phyloP scores from a whole-genome alignment of 2,329 filamentous ascomycete species.

The Pseudocercospora pini-densiflorae region DNA sequence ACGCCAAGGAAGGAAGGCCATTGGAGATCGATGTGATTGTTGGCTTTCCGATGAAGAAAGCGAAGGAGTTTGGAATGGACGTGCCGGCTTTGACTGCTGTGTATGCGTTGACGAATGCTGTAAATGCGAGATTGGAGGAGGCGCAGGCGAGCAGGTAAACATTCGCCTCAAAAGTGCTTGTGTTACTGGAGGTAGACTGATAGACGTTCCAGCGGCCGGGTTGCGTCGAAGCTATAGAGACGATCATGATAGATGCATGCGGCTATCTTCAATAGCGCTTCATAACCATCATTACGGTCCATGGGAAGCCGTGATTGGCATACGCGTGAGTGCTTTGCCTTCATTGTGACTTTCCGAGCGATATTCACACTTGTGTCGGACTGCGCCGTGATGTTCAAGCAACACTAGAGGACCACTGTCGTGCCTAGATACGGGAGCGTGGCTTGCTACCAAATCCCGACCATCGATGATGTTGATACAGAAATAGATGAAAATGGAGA shows the following conservation, averaged over 20 bases:
- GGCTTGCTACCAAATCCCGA: neutral
- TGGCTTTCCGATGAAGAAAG: slow-evolving; percentile 47
- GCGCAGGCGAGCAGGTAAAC: neutral
- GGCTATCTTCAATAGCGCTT: neutral
- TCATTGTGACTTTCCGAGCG: too few species aligned
- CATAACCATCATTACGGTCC: too few species aligned
- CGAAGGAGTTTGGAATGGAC: slow-evolving; percentile 45
- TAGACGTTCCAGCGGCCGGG: neutral
- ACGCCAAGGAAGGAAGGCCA: slow-evolving; percentile 46
- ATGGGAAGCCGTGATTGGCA: too few species aligned
- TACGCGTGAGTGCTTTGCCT: too few species aligned
- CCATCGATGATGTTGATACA: neutral
- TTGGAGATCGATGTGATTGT: slow-evolving; percentile 56
- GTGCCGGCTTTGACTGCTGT: slow-evolving; percentile 48
- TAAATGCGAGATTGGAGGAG: slow-evolving; percentile 32
- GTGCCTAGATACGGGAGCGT: too few species aligned
- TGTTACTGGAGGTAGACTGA: neutral
- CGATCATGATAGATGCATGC: neutral
- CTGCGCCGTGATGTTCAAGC: too few species aligned
- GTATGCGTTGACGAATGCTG: slow-evolving; percentile 38
- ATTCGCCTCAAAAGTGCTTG: neutral
- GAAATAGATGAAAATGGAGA: neutral
- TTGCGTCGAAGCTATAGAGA: neutral
- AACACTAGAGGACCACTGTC: too few species aligned
- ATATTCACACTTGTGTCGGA: too few species aligned